A percentile compares a stretch with the other conserved stretches of the same genome.
Conservation (phyloP, 129 eudicot species). For the Ambrosia artemisiifolia region DNA sequence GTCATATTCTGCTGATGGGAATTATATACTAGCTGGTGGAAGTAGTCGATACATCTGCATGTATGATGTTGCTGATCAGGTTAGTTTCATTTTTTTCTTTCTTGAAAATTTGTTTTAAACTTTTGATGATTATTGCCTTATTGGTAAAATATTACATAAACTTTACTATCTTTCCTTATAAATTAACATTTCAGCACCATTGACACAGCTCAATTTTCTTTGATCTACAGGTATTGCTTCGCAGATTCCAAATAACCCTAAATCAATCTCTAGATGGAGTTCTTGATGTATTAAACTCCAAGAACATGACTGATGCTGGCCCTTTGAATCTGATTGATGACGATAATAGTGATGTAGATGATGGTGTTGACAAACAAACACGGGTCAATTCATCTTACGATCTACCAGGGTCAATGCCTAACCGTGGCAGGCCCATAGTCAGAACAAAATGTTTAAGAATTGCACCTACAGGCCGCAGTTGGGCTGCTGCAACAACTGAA, state of each 20-base stretch:
- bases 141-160: not conserved
- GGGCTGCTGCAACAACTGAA: slow-evolving; percentile 98
- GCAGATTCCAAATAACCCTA: slow-evolving; percentile 83
- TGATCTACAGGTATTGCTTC: slow-evolving; percentile 64
- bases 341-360: slow-evolving; percentile 70
- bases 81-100: slow-evolving; percentile 27
- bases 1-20: slow-evolving; percentile 95
- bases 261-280: slow-evolving; percentile 93
- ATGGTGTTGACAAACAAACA: slow-evolving; percentile 86
- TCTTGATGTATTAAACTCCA: slow-evolving; percentile 81
- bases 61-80: slow-evolving; percentile 99
- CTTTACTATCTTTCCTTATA: not conserved
- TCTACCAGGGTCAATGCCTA: slow-evolving; percentile 85
- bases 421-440: slow-evolving; percentile 79
- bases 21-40: slow-evolving; percentile 96
- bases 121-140: no score
- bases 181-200: not conserved
- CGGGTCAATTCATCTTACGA: slow-evolving; percentile 51
- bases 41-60: slow-evolving; percentile 86
- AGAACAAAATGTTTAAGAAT: slow-evolving; percentile 84
- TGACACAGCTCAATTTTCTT: not conserved
- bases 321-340: slow-evolving; percentile 86
- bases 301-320: slow-evolving; percentile 95
- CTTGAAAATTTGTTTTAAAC: not conserved
- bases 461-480: slow-evolving; percentile 94